These are phyloP conservation scores for Citrus cavaleriei DNA, from an alignment of 345 rosid genomes.

Conservation along the genomic window DNA sequence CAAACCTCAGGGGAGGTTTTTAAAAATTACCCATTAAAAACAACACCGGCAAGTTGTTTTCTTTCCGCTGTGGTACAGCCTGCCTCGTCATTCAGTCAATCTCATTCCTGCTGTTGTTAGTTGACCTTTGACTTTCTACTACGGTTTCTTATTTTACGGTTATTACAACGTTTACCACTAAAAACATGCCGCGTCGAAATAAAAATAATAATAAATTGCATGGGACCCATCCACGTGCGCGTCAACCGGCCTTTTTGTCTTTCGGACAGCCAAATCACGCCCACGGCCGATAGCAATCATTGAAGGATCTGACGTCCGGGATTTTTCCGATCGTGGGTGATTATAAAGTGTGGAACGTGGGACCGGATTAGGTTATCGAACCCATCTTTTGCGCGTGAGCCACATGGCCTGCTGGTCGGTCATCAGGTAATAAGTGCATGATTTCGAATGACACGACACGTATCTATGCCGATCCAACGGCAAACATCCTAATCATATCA, in stretches of 20 bases:
- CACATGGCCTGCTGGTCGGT: slow-evolving; percentile 8
- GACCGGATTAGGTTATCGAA: background rate
- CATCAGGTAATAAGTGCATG: background rate
- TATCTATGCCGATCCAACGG: background rate
- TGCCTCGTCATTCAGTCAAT: background rate
- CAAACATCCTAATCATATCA: background rate
- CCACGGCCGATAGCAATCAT: background rate
- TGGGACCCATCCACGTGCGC: background rate
- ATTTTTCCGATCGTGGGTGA: background rate
- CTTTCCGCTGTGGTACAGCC: background rate
- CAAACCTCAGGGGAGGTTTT: too few species aligned
- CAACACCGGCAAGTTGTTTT: background rate
- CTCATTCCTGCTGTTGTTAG: background rate
- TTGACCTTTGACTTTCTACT: slow-evolving; percentile 4
- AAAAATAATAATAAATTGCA: too few species aligned
- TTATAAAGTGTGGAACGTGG: background rate
- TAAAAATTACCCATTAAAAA: too few species aligned
- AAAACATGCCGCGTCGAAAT: background rate
- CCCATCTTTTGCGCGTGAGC: background rate
- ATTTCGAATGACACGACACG: background rate
- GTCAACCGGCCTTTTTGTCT: background rate
- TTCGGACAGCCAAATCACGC: too few species aligned
- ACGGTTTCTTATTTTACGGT: background rate
- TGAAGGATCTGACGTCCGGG: background rate
- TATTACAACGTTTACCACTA: background rate